These are phyloP conservation scores for Metschnikowia lunata DNA, from an alignment of 805 yeast genomes.

Conservation along the genomic window DNA sequence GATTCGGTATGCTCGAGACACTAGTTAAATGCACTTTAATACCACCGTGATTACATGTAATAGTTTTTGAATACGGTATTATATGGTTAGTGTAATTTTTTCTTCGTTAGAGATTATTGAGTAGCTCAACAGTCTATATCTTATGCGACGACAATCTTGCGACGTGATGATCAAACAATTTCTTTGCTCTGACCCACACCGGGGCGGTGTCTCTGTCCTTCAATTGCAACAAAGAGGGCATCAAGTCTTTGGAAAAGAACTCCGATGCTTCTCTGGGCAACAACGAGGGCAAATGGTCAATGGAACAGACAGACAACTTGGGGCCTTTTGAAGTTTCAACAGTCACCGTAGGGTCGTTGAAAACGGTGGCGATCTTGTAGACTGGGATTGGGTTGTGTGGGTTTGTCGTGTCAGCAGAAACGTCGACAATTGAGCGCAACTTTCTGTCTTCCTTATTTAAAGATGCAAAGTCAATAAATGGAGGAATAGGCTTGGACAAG, in stretches of 20 bases:
- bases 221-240: conserved; percentile 83
- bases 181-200: conserved; percentile 89
- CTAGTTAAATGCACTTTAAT: too few species aligned
- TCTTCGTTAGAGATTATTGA: too few species aligned
- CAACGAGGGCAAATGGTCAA: conserved; percentile 93
- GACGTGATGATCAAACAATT: conserved; percentile 79
- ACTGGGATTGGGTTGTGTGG: conserved; percentile 98
- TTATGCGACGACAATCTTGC: conserved; percentile 45
- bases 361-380: conserved; percentile 83
- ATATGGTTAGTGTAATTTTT: too few species aligned
- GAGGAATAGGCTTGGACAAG: conserved; percentile 88
- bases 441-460: conserved; percentile 68
- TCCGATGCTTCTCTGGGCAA: conserved; percentile 98
- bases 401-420: conserved; percentile 97
- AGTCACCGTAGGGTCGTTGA: conserved; percentile 82
- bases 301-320: conserved; percentile 84
- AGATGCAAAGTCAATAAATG: conserved; percentile 69
- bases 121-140: too few species aligned
- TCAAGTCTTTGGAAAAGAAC: conserved; percentile 76
- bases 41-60: too few species aligned
- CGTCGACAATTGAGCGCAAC: conserved; percentile 91
- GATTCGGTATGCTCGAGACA: too few species aligned
- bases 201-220: conserved; percentile 79
- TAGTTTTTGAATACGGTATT: too few species aligned
- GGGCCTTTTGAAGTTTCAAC: conserved; percentile 81